Conservation (phyloP, 495 filamentous ascomycete species). For the Parmelia sp. region DNA sequence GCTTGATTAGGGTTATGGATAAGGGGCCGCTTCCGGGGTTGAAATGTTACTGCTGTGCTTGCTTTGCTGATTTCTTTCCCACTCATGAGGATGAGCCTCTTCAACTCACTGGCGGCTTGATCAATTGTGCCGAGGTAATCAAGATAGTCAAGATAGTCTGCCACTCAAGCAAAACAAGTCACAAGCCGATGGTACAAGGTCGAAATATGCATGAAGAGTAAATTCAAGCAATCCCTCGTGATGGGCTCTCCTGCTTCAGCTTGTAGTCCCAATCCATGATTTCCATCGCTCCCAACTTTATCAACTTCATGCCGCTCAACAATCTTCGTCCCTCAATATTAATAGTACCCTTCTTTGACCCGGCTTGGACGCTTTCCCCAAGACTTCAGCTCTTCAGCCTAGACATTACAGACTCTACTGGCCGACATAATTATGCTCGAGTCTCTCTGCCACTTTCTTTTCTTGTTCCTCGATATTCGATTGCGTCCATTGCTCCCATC, state of each 20-base stretch:
- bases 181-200: neutral
- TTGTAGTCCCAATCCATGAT: neutral
- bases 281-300: neutral
- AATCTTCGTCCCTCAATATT: no score
- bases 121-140: constrained; percentile 2
- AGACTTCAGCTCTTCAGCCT: no score
- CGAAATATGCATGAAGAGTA: neutral
- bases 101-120: constrained; percentile 12
- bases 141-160: no score
- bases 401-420: no score
- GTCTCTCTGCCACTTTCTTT: no score
- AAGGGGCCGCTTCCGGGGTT: constrained; percentile 19
- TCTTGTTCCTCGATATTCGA: no score
- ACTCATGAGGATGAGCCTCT: constrained; percentile 19
- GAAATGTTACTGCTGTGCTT: constrained; percentile 20
- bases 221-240: neutral
- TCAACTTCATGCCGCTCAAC: no score
- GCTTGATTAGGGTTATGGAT: constrained; percentile 9
- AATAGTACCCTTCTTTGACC: no score
- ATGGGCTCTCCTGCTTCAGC: neutral
- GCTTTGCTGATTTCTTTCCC: neutral
- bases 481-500: no score
- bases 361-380: no score
- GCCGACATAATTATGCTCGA: no score
- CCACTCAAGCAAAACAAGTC: constrained; percentile 15